phyloP scores from a whole-genome alignment of 1,284 basidiomycete genomes.

The Phlebopus sp. region DNA sequence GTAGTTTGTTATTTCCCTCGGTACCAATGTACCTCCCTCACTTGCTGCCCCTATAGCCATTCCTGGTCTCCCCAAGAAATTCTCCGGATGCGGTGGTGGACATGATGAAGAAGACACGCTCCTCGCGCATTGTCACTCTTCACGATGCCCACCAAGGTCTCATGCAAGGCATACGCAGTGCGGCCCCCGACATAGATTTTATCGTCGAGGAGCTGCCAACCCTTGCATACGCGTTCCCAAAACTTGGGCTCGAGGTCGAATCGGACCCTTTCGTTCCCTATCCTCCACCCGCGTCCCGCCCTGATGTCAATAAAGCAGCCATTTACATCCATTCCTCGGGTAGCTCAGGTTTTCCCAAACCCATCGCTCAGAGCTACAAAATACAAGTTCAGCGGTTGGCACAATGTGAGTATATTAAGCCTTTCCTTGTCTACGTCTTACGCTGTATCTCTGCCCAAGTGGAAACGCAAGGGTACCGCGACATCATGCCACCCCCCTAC shows the following conservation, averaged over 20 bases:
- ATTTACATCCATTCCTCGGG: constrained; percentile 29
- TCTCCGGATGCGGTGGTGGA: not conserved
- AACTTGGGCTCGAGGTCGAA: constrained; percentile 21
- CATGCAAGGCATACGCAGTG: constrained; percentile 14
- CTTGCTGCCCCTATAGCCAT: too few species aligned
- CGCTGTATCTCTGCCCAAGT: too few species aligned
- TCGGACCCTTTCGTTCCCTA: constrained; percentile 19
- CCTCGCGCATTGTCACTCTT: constrained; percentile 13
- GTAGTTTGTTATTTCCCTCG: constrained; percentile 14
- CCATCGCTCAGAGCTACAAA: constrained; percentile 18
- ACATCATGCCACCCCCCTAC: not conserved
- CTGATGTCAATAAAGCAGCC: constrained; percentile 11
- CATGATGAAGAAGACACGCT: not conserved
- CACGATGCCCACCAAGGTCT: constrained; percentile 14
- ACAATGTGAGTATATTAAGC: constrained; percentile 2
- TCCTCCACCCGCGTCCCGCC: constrained; percentile 7
- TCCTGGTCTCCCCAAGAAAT: not conserved
- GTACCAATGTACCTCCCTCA: too few species aligned
- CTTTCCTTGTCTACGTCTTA: not conserved
- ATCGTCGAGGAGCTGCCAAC: constrained; percentile 22
- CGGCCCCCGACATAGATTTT: not conserved
- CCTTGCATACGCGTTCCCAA: constrained; percentile 20
- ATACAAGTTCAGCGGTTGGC: constrained; percentile 4
- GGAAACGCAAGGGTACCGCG: too few species aligned
- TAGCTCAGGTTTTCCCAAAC: constrained; percentile 28